Base-by-base conservation (phyloP, 805 yeast species). In the Starmerella bacillaris region DNA sequence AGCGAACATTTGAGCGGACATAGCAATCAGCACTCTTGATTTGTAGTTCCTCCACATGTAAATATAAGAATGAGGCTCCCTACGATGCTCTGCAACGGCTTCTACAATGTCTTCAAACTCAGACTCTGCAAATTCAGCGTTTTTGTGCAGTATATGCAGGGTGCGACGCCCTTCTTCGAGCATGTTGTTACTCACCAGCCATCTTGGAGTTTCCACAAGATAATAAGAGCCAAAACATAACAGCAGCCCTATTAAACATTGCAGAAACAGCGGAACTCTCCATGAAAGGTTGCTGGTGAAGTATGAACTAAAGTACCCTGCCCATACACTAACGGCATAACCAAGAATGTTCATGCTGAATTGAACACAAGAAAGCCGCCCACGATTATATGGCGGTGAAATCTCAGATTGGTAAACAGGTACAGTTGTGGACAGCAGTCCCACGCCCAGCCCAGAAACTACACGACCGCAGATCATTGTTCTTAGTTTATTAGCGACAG, bases 361-460 rank as follows among this genome's bases (percentile, higher is more conserved):
- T 51, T 82, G 92, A 24, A 80, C 76, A 51, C 92, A 78, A 3
- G 86, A 92, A 36, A 80, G 61, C 48, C 71, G 68, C 2, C 94
- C 94, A 50, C 94, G 65, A 45, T 78, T 78, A 49, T 78, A 78
- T 18, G 83, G 76, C 1, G 94, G 94, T 5, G 84, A 71, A 33
- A 83, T 78, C 51, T 82, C 94, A 33, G 84, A 72, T 53, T 80
- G 93, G 55, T 79, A 82, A 33, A 79, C 73, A 1, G 93, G 93
- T 8, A 82, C 84, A 42, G 82, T 75, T 5, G 92, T 74, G 18
- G 84, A 73, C 31, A 82, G 59, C 36, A 82, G 59, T 3, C 94
- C 94, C 18, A 82, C 84, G 2, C 93, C 93, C n/a, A 80, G 45
- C 14, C 94, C 94, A 27, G 79, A 66, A 31, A 80, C 65, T 21